These are phyloP conservation scores for Exophiala oligosperma DNA, from an alignment of 2,329 filamentous ascomycete species.

Conservation along the genomic window DNA sequence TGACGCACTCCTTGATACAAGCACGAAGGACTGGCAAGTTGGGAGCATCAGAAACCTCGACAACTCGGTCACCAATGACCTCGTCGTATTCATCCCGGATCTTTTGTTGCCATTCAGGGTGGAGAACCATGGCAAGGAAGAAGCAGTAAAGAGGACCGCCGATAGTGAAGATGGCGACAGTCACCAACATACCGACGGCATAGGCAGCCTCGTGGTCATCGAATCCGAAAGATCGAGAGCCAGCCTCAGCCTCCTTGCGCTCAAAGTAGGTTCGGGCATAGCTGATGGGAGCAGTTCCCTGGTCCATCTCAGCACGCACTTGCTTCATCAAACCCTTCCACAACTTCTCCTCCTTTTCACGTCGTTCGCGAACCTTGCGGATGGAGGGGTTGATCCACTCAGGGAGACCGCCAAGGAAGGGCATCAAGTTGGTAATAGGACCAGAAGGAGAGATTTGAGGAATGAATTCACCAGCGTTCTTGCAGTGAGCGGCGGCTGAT, in stretches of 20 bases:
- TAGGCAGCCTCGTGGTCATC: constrained; percentile 34
- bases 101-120: constrained; percentile 49
- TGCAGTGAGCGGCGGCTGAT: constrained; percentile 30
- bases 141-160: constrained; percentile 32
- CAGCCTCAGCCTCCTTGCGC: constrained; percentile 26
- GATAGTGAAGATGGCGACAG: constrained; percentile 32
- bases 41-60: constrained; percentile 44
- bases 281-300: constrained; percentile 28
- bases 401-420: constrained; percentile 29
- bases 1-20: constrained; percentile 44
- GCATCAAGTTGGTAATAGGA: constrained; percentile 29
- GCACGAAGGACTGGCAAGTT: constrained; percentile 42
- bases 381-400: constrained; percentile 31
- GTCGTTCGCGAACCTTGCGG: constrained; percentile 27
- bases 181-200: constrained; percentile 31
- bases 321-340: constrained; percentile 32
- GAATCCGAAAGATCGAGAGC: constrained; percentile 23
- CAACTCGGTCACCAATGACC: constrained; percentile 43
- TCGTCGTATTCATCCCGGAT: constrained; percentile 41
- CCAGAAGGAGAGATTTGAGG: constrained; percentile 32
- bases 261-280: constrained; percentile 30
- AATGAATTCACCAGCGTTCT: constrained; percentile 32
- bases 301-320: constrained; percentile 27
- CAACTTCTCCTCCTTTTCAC: constrained; percentile 33
- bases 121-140: constrained; percentile 47